Conservation (phyloP, 129 eudicot species). For the Apium graveolens region DNA sequence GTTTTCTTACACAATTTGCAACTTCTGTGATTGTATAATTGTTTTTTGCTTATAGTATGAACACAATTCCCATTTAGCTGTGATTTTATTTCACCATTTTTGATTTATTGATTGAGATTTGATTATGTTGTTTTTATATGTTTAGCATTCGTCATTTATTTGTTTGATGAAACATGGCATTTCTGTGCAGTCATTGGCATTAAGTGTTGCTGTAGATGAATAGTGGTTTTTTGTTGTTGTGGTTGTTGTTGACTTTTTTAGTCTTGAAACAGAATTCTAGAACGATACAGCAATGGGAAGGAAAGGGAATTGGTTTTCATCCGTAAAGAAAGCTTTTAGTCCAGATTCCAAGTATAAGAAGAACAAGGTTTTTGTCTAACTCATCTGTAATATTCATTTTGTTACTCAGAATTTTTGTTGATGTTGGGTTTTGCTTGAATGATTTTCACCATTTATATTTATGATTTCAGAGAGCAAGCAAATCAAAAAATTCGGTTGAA, state of each 20-base stretch:
- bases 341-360: constrained; percentile 62
- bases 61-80: background rate
- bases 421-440: background rate
- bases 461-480: constrained; percentile 41
- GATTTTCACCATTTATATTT: background rate
- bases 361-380: constrained; percentile 35
- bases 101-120: background rate
- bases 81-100: background rate
- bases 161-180: background rate
- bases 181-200: background rate
- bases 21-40: background rate
- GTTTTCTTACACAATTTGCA: background rate
- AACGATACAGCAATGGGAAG: constrained; percentile 58
- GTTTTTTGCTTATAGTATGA: background rate
- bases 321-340: constrained; percentile 79
- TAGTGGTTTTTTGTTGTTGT: background rate
- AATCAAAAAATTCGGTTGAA: constrained; percentile 41
- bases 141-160: no score
- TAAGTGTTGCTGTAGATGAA: background rate
- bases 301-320: constrained; percentile 82
- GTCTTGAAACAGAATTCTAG: constrained; percentile 16
- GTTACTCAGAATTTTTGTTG: background rate
- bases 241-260: background rate
- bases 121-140: background rate
- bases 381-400: background rate